Conservation (phyloP, 148 eudicot genomes). For the Spergularia bocconei region DNA sequence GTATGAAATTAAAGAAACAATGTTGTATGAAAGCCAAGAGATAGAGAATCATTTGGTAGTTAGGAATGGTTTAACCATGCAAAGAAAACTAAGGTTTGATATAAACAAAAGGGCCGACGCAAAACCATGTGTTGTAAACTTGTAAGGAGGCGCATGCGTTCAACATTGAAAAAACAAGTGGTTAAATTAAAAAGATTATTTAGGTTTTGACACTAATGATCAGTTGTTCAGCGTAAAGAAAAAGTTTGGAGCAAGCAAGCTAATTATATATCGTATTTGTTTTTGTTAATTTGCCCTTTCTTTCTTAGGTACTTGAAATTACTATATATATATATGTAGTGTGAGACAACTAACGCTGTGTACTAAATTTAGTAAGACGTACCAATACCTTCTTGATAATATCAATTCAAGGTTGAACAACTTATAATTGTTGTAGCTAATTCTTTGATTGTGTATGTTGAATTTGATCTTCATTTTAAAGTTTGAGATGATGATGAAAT, state of each 20-base stretch:
- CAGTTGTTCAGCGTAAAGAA: slow-evolving; percentile 17
- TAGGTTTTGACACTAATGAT: neutral
- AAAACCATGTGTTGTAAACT: neutral
- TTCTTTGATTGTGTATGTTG: too few species aligned
- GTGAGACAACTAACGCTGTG: slow-evolving; percentile 7
- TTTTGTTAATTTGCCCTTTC: neutral
- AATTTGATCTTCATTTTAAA: too few species aligned
- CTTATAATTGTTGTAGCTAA: neutral
- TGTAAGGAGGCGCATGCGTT: neutral
- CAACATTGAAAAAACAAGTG: neutral
- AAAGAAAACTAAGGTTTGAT: slow-evolving; percentile 32
- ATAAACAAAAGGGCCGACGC: neutral
- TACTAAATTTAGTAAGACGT: slow-evolving; percentile 4
- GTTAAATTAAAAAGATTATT: neutral
- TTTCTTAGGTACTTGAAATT: slow-evolving; percentile 8
- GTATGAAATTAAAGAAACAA: too few species aligned
- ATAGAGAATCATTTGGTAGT: slow-evolving; percentile 26
- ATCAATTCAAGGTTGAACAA: neutral
- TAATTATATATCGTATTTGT: slow-evolving; percentile 6
- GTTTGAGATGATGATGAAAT: too few species aligned
- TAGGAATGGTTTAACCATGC: slow-evolving; percentile 40
- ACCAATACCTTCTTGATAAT: neutral
- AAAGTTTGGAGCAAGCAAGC: neutral
- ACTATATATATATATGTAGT: neutral
- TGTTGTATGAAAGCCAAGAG: slow-evolving; percentile 8